Conservation (phyloP, 805 yeast species). For the Limtongia smithiae region DNA sequence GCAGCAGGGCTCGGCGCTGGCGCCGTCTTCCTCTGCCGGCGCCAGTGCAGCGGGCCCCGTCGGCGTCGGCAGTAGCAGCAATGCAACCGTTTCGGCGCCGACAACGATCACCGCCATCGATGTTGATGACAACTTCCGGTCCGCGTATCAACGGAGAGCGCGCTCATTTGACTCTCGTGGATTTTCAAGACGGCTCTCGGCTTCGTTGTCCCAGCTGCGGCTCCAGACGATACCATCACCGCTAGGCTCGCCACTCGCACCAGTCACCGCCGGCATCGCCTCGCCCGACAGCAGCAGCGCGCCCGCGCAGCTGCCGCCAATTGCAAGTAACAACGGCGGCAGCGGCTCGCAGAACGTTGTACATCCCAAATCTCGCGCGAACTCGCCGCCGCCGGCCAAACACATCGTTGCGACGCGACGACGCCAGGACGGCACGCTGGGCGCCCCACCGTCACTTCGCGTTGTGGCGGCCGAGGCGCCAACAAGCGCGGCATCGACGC, state of each 20-base stretch:
- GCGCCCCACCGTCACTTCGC: slow-evolving; percentile 21
- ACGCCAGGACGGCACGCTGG: slow-evolving; percentile 6
- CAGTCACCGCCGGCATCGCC: neutral
- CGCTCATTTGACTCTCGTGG: slow-evolving; percentile 3
- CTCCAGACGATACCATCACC: too few relatives aligned
- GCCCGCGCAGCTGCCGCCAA: neutral
- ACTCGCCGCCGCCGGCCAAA: slow-evolving; percentile 31
- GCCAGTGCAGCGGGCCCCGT: neutral
- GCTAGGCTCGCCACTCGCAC: too few relatives aligned
- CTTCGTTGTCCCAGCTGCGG: too few relatives aligned
- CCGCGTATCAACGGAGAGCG: slow-evolving; percentile 3
- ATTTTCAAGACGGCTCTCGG: neutral
- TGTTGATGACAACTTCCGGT: slow-evolving; percentile 15
- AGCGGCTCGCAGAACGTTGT: slow-evolving; percentile 7
- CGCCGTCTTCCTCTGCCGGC: neutral
- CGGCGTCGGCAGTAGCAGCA: neutral
- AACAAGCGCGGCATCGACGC: slow-evolving; percentile 2
- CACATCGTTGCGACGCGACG: slow-evolving; percentile 23
- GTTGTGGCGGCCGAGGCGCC: slow-evolving; percentile 3
- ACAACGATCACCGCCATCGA: slow-evolving; percentile 6
- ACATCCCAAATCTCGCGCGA: slow-evolving; percentile 32
- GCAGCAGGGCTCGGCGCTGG: neutral
- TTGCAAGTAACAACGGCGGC: neutral
- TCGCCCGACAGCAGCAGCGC: neutral
- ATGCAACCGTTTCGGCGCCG: neutral